Conservation (phyloP, 2,329 filamentous ascomycete species). For the Cercospora sp. region DNA sequence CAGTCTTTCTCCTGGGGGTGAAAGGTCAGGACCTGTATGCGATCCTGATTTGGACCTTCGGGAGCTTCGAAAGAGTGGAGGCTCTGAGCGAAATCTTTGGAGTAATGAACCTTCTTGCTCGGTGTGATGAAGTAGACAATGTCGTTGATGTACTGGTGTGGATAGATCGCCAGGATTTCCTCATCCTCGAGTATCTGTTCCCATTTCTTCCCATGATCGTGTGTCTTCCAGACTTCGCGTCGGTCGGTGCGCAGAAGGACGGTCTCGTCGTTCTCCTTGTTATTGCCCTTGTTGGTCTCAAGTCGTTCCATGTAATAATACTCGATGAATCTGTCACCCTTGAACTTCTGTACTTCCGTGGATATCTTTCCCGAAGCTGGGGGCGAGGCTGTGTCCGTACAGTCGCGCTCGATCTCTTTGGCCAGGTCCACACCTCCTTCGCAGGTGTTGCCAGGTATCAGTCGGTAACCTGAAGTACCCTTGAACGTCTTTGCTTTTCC, state of each 20-base stretch:
- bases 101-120: slow-evolving; percentile 71
- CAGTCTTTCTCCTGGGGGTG: slow-evolving; percentile 84
- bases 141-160: slow-evolving; percentile 80
- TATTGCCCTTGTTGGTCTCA: slow-evolving; percentile 41
- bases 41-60: slow-evolving; percentile 55
- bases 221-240: slow-evolving; percentile 69
- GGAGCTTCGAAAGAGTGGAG: slow-evolving; percentile 75
- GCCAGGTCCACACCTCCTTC: slow-evolving; percentile 46
- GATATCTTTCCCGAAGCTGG: slow-evolving; percentile 68
- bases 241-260: slow-evolving; percentile 62
- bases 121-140: slow-evolving; percentile 81
- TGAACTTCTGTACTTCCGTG: slow-evolving; percentile 62
- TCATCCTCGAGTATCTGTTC: slow-evolving; percentile 64
- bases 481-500: slow-evolving; percentile 71
- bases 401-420: slow-evolving; percentile 67
- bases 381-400: slow-evolving; percentile 60
- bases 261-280: slow-evolving; percentile 70
- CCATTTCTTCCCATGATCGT: slow-evolving; percentile 90
- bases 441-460: slow-evolving; percentile 71
- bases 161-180: slow-evolving; percentile 68
- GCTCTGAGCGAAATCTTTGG: slow-evolving; percentile 72
- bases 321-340: slow-evolving; percentile 56
- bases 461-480: slow-evolving; percentile 85
- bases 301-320: slow-evolving; percentile 79
- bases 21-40: slow-evolving; percentile 66